Evolutionary conservation across 768 basidiomycete genomes (phyloP), one percentile per base, ranked within the genome.

Genomic region (Kwoniella bestiolae): DNA sequence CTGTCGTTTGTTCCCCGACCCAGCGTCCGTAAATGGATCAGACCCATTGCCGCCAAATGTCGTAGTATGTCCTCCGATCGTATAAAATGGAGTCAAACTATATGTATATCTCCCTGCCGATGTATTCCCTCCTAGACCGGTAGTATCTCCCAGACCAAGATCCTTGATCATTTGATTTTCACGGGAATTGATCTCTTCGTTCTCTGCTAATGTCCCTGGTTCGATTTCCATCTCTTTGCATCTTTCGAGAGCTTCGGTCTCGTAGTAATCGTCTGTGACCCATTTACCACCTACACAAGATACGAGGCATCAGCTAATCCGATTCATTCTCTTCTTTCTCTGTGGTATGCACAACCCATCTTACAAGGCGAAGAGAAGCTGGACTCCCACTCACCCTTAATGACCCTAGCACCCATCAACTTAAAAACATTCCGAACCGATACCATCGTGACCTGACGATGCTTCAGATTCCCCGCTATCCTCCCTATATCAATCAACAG

Each of bases 191-290:
- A 75, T 70, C 31, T 73, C 72, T 14, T 77, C 74, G 34, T 77
- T 73, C 38, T 71, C 68, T 1, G 66, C 93, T 6, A 83, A 86
- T 57, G 92, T 90, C 12, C 91, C 90, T 0, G 94, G 85, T 69
- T 90, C 89, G 70, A 92, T 85, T 5, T 93, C 94, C 34, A 88
- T 87, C n/a, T 87, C 86, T 3, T 88, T 85, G 73, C 91, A 90
- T 49, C 92, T 90, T 65, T 85, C 87, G 0, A 88, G 85, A 0
- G 86, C 86, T 62, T 90, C 90, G 44, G 89, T 90, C 80, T 99
- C 96, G 82, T 92, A 92, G 79, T 99, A 99, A 82, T 98, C 96
- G 76, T 98, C 96, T 6, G 87, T 86, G 1, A 98, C 89, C 90
- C 94, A 95, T 76, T 86, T 84, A 0, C 95, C 96, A 61, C 93